A percentile compares a stretch with the other conserved stretches of the same genome.
These are phyloP conservation scores for Viola odorata DNA, from an alignment of 345 rosid genomes.

Conservation along the genomic window DNA sequence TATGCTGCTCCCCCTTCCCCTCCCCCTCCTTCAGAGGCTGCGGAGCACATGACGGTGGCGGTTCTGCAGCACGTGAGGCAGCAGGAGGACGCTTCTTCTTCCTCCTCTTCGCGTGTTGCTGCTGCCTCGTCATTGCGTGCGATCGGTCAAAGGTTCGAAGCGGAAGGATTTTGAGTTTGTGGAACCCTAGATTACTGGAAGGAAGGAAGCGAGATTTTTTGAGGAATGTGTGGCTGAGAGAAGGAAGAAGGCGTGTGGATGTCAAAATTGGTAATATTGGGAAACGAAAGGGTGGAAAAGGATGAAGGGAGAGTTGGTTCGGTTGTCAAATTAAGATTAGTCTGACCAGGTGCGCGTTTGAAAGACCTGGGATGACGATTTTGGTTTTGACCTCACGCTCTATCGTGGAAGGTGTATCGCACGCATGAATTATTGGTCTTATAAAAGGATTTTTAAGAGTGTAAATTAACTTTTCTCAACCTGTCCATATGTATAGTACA, in stretches of 20 bases:
- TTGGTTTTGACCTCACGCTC: constrained; percentile 3
- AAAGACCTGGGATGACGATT: not conserved
- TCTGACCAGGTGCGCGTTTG: too few relatives aligned
- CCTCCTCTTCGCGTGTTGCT: constrained; percentile 39
- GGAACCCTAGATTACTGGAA: constrained; percentile 15
- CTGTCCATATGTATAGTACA: too few relatives aligned
- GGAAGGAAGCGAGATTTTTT: not conserved
- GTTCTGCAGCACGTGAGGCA: constrained; percentile 4
- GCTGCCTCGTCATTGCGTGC: constrained; percentile 18
- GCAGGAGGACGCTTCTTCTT: constrained; percentile 36
- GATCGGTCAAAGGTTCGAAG: not conserved
- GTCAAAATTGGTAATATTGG: not conserved
- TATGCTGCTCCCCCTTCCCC: constrained; percentile 12
- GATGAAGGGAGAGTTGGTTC: too few relatives aligned
- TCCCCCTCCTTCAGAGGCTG: not conserved
- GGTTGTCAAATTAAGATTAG: too few relatives aligned
- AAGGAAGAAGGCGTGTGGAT: not conserved
- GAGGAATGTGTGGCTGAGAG: too few relatives aligned
- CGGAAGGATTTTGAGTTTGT: not conserved
- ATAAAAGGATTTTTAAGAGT: not conserved
- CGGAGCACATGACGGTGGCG: constrained; percentile 13
- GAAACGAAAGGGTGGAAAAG: too few relatives aligned
- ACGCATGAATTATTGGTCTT: not conserved
- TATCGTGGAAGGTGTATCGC: not conserved
- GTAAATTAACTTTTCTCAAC: not conserved